These are phyloP conservation scores for Hirschfeldia incana DNA, from an alignment of 345 rosid species.

Conservation along the genomic window DNA sequence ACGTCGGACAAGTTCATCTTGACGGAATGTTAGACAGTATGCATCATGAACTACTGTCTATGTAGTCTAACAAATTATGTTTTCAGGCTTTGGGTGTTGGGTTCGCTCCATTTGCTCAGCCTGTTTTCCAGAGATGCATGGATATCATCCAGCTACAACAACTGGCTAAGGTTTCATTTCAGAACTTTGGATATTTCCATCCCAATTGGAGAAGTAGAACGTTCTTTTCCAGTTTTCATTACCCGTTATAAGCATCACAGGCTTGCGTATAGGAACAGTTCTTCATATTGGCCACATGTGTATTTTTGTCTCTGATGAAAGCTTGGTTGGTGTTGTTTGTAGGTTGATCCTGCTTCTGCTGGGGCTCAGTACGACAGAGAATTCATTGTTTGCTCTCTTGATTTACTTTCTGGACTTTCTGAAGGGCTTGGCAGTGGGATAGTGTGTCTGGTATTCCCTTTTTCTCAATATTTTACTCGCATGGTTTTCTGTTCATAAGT, in stretches of 20 bases:
- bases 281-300: not conserved
- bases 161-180: conserved; percentile 70
- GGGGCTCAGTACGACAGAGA: conserved; percentile 85
- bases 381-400: conserved; percentile 88
- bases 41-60: conserved; percentile 9
- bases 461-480: conserved; percentile 3
- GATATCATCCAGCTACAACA: conserved; percentile 75
- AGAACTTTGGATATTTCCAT: conserved; percentile 6
- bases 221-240: conserved; percentile 8
- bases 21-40: not conserved
- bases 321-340: conserved; percentile 35
- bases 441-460: conserved; percentile 76
- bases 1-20: conserved; percentile 13
- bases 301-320: conserved; percentile 13
- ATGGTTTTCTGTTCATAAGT: not conserved
- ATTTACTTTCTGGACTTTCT: conserved; percentile 91
- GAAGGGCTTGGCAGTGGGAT: conserved; percentile 94
- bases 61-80: conserved; percentile 20
- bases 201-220: not conserved
- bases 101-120: conserved; percentile 89
- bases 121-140: conserved; percentile 93
- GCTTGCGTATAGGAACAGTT: conserved; percentile 11
- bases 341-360: conserved; percentile 78
- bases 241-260: not conserved
- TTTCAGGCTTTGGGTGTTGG: conserved; percentile 89